phyloP scores from a whole-genome alignment of 257 asterid species.

The Solanum chilense region DNA sequence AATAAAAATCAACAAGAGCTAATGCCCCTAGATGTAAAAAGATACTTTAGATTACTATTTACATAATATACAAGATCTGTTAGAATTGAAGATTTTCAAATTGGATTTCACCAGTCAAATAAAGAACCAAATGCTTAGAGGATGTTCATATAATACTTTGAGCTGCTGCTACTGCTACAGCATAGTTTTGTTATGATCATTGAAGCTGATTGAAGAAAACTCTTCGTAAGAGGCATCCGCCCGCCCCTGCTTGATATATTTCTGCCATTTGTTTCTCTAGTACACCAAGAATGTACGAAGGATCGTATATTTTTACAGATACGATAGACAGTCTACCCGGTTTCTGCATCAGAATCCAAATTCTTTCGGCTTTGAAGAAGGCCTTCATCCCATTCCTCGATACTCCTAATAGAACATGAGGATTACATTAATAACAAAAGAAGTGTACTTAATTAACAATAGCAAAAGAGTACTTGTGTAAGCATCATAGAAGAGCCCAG shows the following conservation, averaged over 20 bases:
- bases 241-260: neutral
- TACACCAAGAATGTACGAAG: neutral
- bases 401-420: slow-evolving; percentile 23
- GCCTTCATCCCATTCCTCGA: slow-evolving; percentile 88
- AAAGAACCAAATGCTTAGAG: neutral
- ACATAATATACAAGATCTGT: neutral
- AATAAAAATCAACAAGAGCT: neutral
- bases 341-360: slow-evolving; percentile 27
- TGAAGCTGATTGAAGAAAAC: neutral
- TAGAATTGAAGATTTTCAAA: neutral
- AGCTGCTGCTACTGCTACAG: neutral
- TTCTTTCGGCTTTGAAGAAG: slow-evolving; percentile 46
- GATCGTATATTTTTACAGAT: neutral
- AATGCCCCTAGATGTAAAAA: neutral
- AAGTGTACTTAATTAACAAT: neutral
- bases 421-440: neutral
- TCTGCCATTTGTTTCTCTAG: neutral
- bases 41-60: neutral
- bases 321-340: neutral
- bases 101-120: neutral
- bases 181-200: neutral
- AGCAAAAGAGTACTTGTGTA: neutral
- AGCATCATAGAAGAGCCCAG: neutral
- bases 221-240: neutral
- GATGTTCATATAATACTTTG: neutral